Evolutionary conservation across 2,329 filamentous ascomycete species (phyloP).

Genomic region (Arthroderma uncinatum): DNA sequence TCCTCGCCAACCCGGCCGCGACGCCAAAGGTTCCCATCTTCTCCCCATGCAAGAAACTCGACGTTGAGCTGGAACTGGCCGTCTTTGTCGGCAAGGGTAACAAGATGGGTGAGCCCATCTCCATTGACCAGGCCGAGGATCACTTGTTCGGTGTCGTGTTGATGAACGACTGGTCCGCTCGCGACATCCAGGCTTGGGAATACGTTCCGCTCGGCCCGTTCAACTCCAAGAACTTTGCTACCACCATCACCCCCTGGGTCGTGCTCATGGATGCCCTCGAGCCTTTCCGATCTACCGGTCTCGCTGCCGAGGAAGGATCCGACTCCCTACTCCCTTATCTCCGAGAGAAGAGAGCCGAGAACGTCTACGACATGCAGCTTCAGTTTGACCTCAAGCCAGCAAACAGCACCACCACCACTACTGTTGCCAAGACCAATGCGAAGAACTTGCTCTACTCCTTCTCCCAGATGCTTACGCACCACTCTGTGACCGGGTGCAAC

Average conservation of each 20-base stretch:
- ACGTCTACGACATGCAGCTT: conserved; percentile 58
- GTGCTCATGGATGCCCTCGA: conserved; percentile 66
- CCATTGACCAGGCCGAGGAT: conserved; percentile 54
- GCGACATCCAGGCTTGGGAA: conserved; percentile 76
- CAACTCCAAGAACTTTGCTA: conserved; percentile 73
- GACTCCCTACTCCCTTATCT: conserved; percentile 51
- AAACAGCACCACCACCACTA: conserved; percentile 41
- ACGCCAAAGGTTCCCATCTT: conserved; percentile 53
- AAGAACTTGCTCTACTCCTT: conserved; percentile 70
- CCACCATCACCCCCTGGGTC: conserved; percentile 68
- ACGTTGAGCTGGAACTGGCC: conserved; percentile 71
- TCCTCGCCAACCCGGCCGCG: conserved; percentile 52
- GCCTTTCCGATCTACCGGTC: conserved; percentile 47
- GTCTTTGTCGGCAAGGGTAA: conserved; percentile 60
- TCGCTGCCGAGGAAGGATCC: conserved; percentile 38
- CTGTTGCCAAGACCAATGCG: conserved; percentile 50
- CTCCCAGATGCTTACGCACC: conserved; percentile 71
- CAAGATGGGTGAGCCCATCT: conserved; percentile 52
- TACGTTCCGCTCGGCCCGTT: conserved; percentile 74
- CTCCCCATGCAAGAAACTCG: conserved; percentile 54
- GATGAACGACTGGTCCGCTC: conserved; percentile 78
- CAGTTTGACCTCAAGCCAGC: conserved; percentile 46
- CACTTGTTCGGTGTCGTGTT: conserved; percentile 69
- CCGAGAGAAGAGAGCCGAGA: conserved; percentile 48
- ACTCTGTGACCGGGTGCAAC: conserved; percentile 63